phyloP scores from a whole-genome alignment of 1,139 yeast genomes.

The Hansenula lynferdii region DNA sequence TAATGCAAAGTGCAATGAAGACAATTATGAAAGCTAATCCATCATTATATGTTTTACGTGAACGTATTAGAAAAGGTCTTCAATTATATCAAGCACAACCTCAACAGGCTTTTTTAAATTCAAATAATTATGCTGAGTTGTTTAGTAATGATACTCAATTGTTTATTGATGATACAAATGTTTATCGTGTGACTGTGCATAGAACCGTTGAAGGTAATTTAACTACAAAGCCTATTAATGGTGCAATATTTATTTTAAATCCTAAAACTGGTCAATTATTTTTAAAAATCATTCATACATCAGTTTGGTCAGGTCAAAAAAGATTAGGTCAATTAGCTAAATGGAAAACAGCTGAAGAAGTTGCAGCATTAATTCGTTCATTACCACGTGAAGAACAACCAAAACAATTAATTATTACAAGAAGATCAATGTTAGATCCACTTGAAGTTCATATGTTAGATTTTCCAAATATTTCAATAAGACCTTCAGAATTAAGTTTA shows the following conservation, averaged over 20 bases:
- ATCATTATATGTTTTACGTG: conserved; percentile 85
- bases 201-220: conserved; percentile 91
- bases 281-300: conserved; percentile 85
- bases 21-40: conserved; percentile 96
- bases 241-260: conserved; percentile 84
- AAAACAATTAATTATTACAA: conserved; percentile 80
- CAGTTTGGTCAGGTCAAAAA: conserved; percentile 97
- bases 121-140: conserved; percentile 85
- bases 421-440: conserved; percentile 93
- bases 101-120: conserved; percentile 85
- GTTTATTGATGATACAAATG: conserved; percentile 90
- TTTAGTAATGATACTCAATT: conserved; percentile 80
- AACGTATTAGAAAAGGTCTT: conserved; percentile 88
- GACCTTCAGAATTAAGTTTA: conserved; percentile 84
- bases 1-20: conserved; percentile 87
- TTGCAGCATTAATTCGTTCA: conserved; percentile 84
- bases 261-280: conserved; percentile 89
- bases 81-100: conserved; percentile 94
- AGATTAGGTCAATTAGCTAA: conserved; percentile 91
- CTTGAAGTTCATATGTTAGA: conserved; percentile 96
- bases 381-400: conserved; percentile 95
- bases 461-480: conserved; percentile 85
- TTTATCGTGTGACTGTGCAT: conserved; percentile 90
- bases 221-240: conserved; percentile 90
- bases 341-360: conserved; percentile 99